Percentiles rank a stretch among this genome's conserved stretches.
Evolutionary conservation across 208 protist species (phyloP).

Genomic region (Trypanosomatidae sp.): DNA sequence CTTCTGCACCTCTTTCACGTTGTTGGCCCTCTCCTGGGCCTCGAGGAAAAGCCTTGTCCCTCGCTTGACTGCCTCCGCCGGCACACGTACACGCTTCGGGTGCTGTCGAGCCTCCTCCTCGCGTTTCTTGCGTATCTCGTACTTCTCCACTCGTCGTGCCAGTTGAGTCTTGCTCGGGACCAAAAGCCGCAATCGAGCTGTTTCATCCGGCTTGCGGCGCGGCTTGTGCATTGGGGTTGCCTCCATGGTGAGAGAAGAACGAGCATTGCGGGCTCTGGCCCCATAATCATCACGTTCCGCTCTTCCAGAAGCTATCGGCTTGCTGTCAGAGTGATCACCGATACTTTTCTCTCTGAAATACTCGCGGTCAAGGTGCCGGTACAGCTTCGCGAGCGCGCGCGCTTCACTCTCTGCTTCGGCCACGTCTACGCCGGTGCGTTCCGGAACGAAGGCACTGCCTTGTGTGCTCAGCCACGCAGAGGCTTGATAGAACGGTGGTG

Average conservation of each 20-base stretch:
- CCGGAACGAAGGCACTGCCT: not conserved
- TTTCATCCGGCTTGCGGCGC: slow-evolving; percentile 28
- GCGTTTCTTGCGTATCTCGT: slow-evolving; percentile 42
- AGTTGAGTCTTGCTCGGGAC: slow-evolving; percentile 24
- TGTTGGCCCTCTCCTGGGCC: slow-evolving; percentile 17
- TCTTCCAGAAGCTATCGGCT: not conserved
- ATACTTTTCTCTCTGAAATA: slow-evolving; percentile 3
- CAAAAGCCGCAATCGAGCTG: slow-evolving; percentile 40
- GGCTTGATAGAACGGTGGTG: not conserved
- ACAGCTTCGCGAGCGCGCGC: slow-evolving; percentile 23
- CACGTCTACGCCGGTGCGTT: not conserved
- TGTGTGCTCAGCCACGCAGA: not conserved
- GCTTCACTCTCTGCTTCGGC: slow-evolving; percentile 6
- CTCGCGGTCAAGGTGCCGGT: slow-evolving; percentile 26
- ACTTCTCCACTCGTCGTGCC: slow-evolving; percentile 48
- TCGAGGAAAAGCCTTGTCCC: slow-evolving; percentile 61
- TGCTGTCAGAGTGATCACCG: not conserved
- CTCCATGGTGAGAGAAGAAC: not conserved
- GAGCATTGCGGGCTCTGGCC: not conserved
- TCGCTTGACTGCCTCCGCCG: slow-evolving; percentile 39
- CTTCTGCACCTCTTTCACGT: slow-evolving; percentile 21
- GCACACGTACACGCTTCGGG: slow-evolving; percentile 14
- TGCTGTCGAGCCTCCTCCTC: slow-evolving; percentile 29
- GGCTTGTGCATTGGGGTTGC: slow-evolving; percentile 3
- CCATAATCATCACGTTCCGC: no score